Evolutionary conservation across 768 basidiomycete species (phyloP).

Genomic region (Phanerochaete carnosa): DNA sequence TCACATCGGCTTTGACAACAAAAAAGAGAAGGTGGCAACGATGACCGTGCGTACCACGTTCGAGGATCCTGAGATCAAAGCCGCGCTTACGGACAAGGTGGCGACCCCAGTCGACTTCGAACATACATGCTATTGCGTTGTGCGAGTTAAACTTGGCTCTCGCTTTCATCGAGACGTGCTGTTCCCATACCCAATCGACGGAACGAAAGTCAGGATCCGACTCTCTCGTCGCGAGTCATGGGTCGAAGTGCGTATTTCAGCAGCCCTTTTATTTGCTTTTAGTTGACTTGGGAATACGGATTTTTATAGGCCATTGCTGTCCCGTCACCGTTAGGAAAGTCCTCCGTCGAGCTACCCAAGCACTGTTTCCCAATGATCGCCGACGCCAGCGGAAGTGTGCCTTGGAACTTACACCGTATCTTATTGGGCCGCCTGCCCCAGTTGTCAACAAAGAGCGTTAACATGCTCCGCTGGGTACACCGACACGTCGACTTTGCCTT

Average conservation of each 20-base stretch:
- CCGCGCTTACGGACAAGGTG: neutral
- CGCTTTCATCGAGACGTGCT: neutral
- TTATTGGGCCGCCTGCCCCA: neutral
- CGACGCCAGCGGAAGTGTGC: too few relatives aligned
- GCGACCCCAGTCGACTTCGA: neutral
- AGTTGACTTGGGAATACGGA: neutral
- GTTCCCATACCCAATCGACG: neutral
- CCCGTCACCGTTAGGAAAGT: neutral
- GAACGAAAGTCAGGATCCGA: neutral
- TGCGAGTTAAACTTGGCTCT: neutral
- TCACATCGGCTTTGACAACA: neutral
- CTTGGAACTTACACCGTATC: conserved; percentile 5
- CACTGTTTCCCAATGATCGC: neutral
- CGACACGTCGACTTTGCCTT: neutral
- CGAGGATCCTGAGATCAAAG: neutral
- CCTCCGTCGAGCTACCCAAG: neutral
- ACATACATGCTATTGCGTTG: neutral
- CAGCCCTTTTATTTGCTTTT: neutral
- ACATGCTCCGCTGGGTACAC: neutral
- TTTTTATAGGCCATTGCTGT: neutral
- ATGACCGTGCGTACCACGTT: neutral
- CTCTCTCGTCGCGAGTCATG: neutral
- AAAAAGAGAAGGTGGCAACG: neutral
- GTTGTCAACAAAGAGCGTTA: neutral
- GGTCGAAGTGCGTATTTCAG: neutral